Conservation (phyloP, 2,329 filamentous ascomycete species). For the Acephala macrosclerotiorum region DNA sequence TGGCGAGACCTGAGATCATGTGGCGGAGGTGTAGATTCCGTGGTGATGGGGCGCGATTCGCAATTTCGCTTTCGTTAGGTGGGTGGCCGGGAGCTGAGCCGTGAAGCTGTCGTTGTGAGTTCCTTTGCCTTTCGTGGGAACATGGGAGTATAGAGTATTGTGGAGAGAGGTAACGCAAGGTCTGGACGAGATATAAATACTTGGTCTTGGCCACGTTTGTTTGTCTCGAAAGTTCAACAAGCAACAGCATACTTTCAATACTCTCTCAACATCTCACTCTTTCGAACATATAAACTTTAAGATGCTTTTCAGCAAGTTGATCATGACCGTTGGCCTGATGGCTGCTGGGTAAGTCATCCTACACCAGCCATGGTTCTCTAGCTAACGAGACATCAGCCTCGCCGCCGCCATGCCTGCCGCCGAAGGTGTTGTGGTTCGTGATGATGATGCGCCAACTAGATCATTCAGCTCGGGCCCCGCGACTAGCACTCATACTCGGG, state of each 20-base stretch:
- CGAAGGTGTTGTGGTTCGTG: background rate
- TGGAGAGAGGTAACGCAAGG: background rate
- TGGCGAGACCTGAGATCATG: background rate
- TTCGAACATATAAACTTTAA: background rate
- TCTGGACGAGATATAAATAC: constrained; percentile 5
- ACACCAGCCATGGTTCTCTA: no score
- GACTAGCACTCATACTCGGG: background rate
- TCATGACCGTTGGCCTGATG: constrained; percentile 4
- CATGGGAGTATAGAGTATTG: background rate
- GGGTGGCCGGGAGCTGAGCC: background rate
- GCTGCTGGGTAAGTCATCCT: constrained; percentile 2
- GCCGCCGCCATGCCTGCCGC: background rate
- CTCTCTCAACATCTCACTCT: background rate
- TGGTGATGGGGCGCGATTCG: background rate
- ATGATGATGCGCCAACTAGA: background rate
- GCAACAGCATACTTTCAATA: background rate
- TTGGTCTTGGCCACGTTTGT: background rate
- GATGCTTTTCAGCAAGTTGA: constrained; percentile 10
- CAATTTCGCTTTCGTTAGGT: background rate
- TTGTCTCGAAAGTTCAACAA: background rate
- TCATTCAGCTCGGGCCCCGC: background rate
- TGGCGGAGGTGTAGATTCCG: background rate
- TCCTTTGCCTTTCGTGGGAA: background rate
- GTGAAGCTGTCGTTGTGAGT: background rate
- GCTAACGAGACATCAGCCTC: background rate